Conservation (phyloP, 73 alveolate species). For the Paramecium sexaurelia region DNA sequence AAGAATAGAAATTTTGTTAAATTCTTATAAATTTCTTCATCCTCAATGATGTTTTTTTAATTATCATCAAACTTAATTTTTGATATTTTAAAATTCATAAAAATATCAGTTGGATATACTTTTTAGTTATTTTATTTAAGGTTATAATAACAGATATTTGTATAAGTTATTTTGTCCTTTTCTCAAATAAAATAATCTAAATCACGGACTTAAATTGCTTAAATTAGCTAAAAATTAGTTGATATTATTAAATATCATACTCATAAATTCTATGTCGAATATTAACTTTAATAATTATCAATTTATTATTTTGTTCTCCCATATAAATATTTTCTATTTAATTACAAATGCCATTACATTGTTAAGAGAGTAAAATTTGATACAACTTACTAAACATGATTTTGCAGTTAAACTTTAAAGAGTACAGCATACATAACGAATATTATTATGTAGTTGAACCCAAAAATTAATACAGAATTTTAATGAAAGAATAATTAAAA, state of each 20-base stretch:
- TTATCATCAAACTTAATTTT: no score
- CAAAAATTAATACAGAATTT: no score
- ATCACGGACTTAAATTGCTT: neutral
- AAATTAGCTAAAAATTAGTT: neutral
- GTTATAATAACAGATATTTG: no score
- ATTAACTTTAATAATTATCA: neutral
- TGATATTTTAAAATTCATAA: no score
- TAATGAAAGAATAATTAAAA: no score
- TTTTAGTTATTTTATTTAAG: no score
- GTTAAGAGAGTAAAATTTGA: neutral
- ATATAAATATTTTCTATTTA: neutral
- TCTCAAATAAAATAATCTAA: neutral
- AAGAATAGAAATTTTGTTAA: slow-evolving; percentile 33
- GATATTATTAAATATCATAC: neutral
- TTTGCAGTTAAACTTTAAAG: slow-evolving; percentile 4
- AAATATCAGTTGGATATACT: no score
- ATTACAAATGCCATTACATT: neutral
- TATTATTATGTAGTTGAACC: no score
- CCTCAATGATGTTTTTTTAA: no score
- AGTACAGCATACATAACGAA: no score
- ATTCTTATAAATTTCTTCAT: slow-evolving; percentile 36
- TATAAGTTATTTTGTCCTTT: neutral
- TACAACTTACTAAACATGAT: neutral
- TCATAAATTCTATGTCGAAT: neutral
- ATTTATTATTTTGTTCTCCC: neutral